phyloP scores from a whole-genome alignment of 108 stramenopile species.

The Stephanodiscus minutulus region DNA sequence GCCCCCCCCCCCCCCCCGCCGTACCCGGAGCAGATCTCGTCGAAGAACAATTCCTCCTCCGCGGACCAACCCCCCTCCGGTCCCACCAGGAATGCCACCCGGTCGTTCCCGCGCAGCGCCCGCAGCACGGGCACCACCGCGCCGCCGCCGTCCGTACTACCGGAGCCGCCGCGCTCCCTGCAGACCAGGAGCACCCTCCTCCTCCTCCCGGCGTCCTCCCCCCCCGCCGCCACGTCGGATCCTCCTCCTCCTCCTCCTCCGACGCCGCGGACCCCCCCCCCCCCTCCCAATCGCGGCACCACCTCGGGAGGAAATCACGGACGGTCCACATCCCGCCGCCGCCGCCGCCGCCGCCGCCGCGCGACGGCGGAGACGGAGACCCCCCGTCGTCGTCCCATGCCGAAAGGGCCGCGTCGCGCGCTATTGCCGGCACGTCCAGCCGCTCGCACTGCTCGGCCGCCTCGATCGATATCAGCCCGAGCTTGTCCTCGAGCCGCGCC shows the following conservation, averaged over 20 bases:
- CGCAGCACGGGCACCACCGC: slow-evolving; percentile 51
- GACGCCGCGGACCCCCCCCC: neutral
- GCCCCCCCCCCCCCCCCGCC: neutral
- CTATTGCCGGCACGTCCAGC: slow-evolving; percentile 57
- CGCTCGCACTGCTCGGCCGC: slow-evolving; percentile 88
- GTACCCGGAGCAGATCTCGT: slow-evolving; percentile 22
- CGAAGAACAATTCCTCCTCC: slow-evolving; percentile 62
- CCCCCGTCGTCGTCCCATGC: neutral
- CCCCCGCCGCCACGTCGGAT: slow-evolving; percentile 15
- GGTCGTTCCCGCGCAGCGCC: slow-evolving; percentile 38
- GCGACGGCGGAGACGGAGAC: neutral
- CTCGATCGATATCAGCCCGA: slow-evolving; percentile 62
- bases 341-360: too few species aligned
- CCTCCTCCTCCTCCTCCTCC: slow-evolving; percentile 1
- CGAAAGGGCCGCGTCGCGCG: slow-evolving; percentile 5
- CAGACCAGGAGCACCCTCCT: slow-evolving; percentile 53
- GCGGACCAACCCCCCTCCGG: slow-evolving; percentile 88
- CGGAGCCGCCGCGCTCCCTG: slow-evolving; percentile 61
- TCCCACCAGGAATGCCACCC: slow-evolving; percentile 66
- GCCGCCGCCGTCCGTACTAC: neutral
- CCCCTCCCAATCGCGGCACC: slow-evolving; percentile 20
- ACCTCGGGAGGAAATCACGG: slow-evolving; percentile 24
- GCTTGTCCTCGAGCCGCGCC: slow-evolving; percentile 48
- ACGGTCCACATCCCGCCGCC: slow-evolving; percentile 20
- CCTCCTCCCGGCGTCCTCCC: neutral